Base-by-base conservation (phyloP, 2,329 filamentous ascomycete species). In the Clathrospora elynae region DNA sequence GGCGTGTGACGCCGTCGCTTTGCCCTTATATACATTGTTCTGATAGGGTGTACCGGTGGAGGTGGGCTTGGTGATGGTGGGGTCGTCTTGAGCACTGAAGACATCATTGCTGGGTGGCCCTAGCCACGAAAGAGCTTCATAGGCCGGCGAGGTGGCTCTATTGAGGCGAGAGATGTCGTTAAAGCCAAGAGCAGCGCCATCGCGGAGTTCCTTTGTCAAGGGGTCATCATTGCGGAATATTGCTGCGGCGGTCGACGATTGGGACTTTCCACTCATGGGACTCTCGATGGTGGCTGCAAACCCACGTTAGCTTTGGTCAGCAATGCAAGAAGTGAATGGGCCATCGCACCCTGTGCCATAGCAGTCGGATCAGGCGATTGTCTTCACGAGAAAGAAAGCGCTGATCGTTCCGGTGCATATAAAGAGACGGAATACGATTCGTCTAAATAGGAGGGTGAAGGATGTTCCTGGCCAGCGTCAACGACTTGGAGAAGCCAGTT, bases 41-140 rank as follows among this genome's bases (percentile, higher is more conserved):
- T 42, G 45, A 19, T 62, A 59, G 33, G 31, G 46, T 35, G 58
- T 62, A 8, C 57, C 52, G n/a, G 46, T 38, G n/a, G 61, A 63
- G 3, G 62, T 66, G n/a, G 58, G 59, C 35, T 59, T 60, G 9
- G 62, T 66, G n/a, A 35, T 20, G 28, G 42, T 52, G 3, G 62
- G 62, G 6, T 49, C 44, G 23, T 56, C 47, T 23, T 35, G 46
- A 3, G 50, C 52, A 37, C 46, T 58, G 29, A 56, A 59, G 1
- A 57, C 43, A 7, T 46, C 42, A 1, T 43, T 45, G 6, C 46
- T 49, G 2, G 48, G 44, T 2, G 49, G 50, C 11, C 42, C 46
- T 6, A 42, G 0, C 2, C 56, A 52, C 3, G 55, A 50, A 5
- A 51, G 17, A 12, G 28, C 29, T 18, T 36, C 40, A n/a, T 49